Base-by-base conservation (phyloP, 1,284 basidiomycete species). In the Pseudozyma sp. region DNA sequence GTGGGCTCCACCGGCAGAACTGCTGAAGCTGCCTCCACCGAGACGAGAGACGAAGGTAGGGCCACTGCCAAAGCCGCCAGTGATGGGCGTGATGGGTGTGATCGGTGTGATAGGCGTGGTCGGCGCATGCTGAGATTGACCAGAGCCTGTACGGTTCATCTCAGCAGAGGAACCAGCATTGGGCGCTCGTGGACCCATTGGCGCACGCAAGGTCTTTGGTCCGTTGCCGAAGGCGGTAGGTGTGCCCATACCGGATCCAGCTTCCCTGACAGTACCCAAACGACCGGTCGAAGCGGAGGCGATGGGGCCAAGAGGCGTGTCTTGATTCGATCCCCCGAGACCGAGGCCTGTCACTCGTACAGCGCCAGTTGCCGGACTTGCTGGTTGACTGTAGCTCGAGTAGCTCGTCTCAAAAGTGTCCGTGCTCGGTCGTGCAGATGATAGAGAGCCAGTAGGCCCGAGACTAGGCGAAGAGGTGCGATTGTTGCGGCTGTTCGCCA, bases 21-120 rank as follows among this genome's bases (percentile, higher is more conserved):
- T 52, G 53, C 57, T 59, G 16, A 64, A 65, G 5, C 52, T 55
- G 1, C 58, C 68, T 0, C 68, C 67, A 10, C 68, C 61, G 1
- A 70, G 58, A 43, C 59, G 68, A 8, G 68, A 70, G 42, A 70
- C 61, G 16, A 65, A 70, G 4, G 68, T 70, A 5, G 68, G 53
- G 0, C 68, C 68, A 25, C 40, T 52, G 1, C 58, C 59, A 19
- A 54, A 53, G 12, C 44, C 54, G 2, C 44, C 53, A 13, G 61
- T 47, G 31, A 49, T 59, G 2, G 66, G 59, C 5, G 61, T 64
- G 35, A 60, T 65, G 12, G 67, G 67, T 1, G 67, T 69, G n/a
- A 63, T 40, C 11, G 61, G 61, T n/a, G 66, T 63, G 14, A 51
- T 45, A 8, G 60, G 52, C 5, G 66, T 40, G 5, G 50, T 35